Conservation (phyloP, 1,139 yeast species). For the Trichomonascaceae sp. region DNA sequence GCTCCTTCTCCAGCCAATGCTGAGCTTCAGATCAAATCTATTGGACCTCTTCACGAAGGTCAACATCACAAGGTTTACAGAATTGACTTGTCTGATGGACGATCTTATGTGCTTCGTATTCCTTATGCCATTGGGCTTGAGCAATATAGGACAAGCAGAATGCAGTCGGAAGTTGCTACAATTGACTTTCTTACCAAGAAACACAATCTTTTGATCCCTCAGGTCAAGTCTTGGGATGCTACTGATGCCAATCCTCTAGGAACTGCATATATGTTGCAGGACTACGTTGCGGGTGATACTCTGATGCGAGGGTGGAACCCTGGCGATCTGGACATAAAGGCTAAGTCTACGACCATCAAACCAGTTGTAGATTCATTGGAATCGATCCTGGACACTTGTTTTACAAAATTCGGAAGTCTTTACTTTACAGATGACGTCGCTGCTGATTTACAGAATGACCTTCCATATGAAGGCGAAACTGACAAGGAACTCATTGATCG, state of each 20-base stretch:
- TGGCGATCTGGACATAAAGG: constrained; percentile 48
- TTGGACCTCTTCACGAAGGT: constrained; percentile 87
- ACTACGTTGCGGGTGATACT: constrained; percentile 68
- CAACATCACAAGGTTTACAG: constrained; percentile 85
- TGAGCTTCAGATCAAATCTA: constrained; percentile 53
- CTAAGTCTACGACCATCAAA: constrained; percentile 31
- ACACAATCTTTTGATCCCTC: constrained; percentile 55
- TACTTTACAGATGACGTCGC: constrained; percentile 65
- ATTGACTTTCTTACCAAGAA: constrained; percentile 64
- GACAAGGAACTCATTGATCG: constrained; percentile 50
- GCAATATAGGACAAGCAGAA: constrained; percentile 55
- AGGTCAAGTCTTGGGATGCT: constrained; percentile 63
- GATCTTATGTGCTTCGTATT: constrained; percentile 63
- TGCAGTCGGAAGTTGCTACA: constrained; percentile 91
- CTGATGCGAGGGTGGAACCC: constrained; percentile 93
- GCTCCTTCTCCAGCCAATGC: constrained; percentile 32
- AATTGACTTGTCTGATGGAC: constrained; percentile 56
- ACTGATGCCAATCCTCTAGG: constrained; percentile 51
- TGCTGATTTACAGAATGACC: constrained; percentile 35
- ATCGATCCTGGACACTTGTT: constrained; percentile 36
- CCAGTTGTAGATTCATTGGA: constrained; percentile 34
- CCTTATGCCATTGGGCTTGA: constrained; percentile 68
- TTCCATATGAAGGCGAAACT: constrained; percentile 64
- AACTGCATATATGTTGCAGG: constrained; percentile 75
- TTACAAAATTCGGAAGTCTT: constrained; percentile 73